Evolutionary conservation across 2,329 filamentous ascomycete species (phyloP), one percentile per base, ranked within the genome.

Genomic region (Sclerotinia nivalis): DNA sequence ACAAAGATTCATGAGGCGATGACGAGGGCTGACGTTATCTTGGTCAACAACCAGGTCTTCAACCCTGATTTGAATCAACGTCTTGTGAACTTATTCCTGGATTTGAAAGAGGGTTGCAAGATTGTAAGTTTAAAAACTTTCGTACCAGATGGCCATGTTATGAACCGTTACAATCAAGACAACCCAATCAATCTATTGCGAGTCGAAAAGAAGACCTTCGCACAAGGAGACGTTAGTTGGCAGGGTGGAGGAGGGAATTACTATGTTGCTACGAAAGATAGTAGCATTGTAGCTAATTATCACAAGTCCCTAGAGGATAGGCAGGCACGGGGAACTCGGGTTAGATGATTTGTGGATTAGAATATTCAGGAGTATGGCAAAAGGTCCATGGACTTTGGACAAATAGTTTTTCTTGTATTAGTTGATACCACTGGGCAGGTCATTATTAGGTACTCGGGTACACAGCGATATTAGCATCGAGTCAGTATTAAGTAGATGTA

Each of bases 31-130:
- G 96, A 99, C 78, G 94, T 98, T n/a, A 88, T 99, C 25, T 86
- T 99, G 37, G 95, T 98, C 76, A 99, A 99, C 83, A 99, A 99
- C 81, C 94, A 98, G 81, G 96, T 93, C 2, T 99, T 99, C 81
- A 94, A 91, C 8, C 90, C 94, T 20, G 86, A 90, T 75, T 87
- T 97, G 69, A 99, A 98, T 81, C 91, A 93, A 77, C 88, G 89
- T 72, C 84, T 99, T 59, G 88, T 95, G 74, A 89, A 93, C 75
- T 93, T 97, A 83, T 98, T 99, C 77, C 83, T 99, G 71, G 96
- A 99, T 77, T 84, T 98, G 72, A 98, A 97, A 81, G 86, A 92
- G 68, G 95, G 95, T 3, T 94, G 92, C 80, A 91, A 91, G 80
- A 91, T 99, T 69, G 91, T 98, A 55, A 97, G 93, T 66, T 85